A percentile compares a stretch with the other conserved stretches of the same genome.
Conservation (phyloP, 2,329 filamentous ascomycete genomes). For the Biscogniauxia sp. region DNA sequence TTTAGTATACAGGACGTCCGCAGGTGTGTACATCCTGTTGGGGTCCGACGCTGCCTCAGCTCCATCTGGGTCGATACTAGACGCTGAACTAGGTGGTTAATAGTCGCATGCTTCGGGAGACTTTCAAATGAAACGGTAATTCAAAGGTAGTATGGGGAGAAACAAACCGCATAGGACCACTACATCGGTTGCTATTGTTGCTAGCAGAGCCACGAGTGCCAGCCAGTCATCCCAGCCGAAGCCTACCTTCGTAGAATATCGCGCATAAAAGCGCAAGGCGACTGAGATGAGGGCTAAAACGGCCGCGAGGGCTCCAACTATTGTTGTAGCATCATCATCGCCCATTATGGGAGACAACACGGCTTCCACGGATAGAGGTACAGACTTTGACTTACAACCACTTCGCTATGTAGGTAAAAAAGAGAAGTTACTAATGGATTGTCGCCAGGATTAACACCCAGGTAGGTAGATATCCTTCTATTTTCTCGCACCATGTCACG, state of each 20-base stretch:
- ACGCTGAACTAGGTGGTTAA: background rate
- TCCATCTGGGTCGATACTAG: conserved; percentile 1
- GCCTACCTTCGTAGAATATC: conserved; percentile 5
- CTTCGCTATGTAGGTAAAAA: too few species aligned
- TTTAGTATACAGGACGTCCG: conserved; percentile 10
- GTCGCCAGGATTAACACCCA: too few species aligned
- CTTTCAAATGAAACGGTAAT: too few species aligned
- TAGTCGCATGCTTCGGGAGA: background rate
- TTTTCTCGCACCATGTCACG: too few species aligned
- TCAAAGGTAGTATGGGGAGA: background rate
- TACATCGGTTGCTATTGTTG: conserved; percentile 8
- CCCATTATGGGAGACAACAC: conserved; percentile 1
- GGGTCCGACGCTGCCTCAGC: background rate
- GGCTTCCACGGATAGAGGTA: too few species aligned
- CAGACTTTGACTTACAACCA: too few species aligned
- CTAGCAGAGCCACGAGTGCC: conserved; percentile 10
- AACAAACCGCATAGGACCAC: conserved; percentile 14
- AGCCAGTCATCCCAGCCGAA: conserved; percentile 18
- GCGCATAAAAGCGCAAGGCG: conserved; percentile 16
- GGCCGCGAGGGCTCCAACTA: conserved; percentile 9
- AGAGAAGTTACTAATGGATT: too few species aligned
- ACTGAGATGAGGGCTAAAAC: conserved; percentile 9
- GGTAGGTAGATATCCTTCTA: too few species aligned
- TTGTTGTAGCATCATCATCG: conserved; percentile 3
- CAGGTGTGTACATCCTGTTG: conserved; percentile 1